Evolutionary conservation across 768 basidiomycete genomes (phyloP).

Genomic region (Sporobolomyces phaffii): DNA sequence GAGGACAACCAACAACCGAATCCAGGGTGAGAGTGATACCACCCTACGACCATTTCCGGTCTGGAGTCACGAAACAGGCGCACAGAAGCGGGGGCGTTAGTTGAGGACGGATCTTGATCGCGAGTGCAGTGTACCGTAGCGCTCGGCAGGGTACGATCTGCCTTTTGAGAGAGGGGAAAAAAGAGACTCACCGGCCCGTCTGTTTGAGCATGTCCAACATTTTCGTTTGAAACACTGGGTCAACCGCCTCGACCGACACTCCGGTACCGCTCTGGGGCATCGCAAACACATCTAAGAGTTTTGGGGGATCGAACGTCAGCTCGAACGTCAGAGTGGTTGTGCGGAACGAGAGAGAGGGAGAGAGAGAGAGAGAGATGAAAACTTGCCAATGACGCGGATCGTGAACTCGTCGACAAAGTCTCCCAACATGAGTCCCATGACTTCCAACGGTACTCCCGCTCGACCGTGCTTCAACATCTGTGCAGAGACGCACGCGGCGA

Average conservation of each 20-base stretch:
- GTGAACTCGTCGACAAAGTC: conserved; percentile 97
- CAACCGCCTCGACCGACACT: conserved; percentile 86
- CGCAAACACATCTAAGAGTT: conserved; percentile 84
- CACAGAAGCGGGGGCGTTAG: too few species aligned
- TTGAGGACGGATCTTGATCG: too few species aligned
- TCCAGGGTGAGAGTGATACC: conserved; percentile 99
- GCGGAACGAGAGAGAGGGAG: neutral
- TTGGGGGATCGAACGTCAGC: neutral
- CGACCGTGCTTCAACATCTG: conserved; percentile 99
- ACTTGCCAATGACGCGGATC: conserved; percentile 41
- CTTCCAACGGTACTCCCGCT: conserved; percentile 98
- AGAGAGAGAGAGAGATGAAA: neutral
- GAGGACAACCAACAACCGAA: conserved; percentile 99
- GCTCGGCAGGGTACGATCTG: neutral
- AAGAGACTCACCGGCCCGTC: conserved; percentile 70
- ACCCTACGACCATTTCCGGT: conserved; percentile 96
- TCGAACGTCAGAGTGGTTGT: neutral
- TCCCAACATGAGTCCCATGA: conserved; percentile 96
- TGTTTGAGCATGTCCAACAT: conserved; percentile 99
- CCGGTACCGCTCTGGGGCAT: conserved; percentile 99
- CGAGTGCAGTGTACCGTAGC: too few species aligned
- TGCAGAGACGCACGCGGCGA: neutral
- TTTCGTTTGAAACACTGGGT: conserved; percentile 95
- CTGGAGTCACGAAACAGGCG: conserved; percentile 49
- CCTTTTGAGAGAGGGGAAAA: conserved; percentile 16